Conservation (phyloP, 2,329 filamentous ascomycete genomes). For the Xylaria hypoxylon region DNA sequence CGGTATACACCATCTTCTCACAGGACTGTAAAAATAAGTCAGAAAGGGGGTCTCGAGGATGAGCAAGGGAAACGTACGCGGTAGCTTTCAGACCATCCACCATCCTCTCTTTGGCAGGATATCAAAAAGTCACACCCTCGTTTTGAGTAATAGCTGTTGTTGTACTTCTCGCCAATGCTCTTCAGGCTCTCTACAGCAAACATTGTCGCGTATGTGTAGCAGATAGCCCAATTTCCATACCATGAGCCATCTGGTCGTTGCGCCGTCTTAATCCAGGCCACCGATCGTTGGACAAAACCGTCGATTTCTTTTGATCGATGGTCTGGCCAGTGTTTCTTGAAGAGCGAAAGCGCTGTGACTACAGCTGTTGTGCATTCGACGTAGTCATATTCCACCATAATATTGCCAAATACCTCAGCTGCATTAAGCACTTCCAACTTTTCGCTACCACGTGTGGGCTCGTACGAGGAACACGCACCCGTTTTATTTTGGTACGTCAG, state of each 20-base stretch:
- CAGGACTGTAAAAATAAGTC: conserved; percentile 67
- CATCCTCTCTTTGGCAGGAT: conserved; percentile 85
- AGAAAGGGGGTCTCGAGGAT: neutral
- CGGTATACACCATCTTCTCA: conserved; percentile 78
- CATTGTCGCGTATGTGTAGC: conserved; percentile 97
- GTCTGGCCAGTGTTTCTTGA: conserved; percentile 82
- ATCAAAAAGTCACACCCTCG: conserved; percentile 88
- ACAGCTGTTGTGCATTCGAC: conserved; percentile 97
- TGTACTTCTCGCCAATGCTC: conserved; percentile 83
- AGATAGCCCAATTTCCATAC: conserved; percentile 98
- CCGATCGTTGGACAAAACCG: conserved; percentile 76
- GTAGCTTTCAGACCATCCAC: conserved; percentile 98
- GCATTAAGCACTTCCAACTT: conserved; percentile 89
- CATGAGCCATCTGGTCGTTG: conserved; percentile 89
- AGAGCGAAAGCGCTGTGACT: conserved; percentile 86
- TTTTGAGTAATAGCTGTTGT: conserved; percentile 75
- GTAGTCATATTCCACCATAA: conserved; percentile 99
- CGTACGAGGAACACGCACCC: conserved; percentile 91
- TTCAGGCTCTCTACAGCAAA: conserved; percentile 91
- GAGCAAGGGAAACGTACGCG: conserved; percentile 59
- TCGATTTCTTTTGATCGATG: conserved; percentile 83
- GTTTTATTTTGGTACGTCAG: conserved; percentile 89
- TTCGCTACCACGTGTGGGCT: conserved; percentile 81
- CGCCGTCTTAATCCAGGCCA: conserved; percentile 83
- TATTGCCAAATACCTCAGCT: conserved; percentile 93